Evolutionary conservation across 2,329 filamentous ascomycete genomes (phyloP).

Genomic region (Penicillium griseofulvum): DNA sequence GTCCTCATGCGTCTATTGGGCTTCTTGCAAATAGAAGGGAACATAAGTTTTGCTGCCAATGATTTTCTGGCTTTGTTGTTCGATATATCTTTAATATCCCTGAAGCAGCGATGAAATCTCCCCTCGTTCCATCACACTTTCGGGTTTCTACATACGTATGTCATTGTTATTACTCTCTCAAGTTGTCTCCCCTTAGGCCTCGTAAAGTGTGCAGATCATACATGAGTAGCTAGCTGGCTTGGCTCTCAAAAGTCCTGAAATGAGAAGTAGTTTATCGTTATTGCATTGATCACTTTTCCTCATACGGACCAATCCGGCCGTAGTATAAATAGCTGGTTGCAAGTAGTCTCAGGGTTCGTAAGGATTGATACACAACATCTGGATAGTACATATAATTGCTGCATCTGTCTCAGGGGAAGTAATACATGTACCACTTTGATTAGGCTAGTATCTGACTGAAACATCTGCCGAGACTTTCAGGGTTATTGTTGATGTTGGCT

Average conservation of each 20-base stretch:
- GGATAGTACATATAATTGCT: not conserved
- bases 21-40: slow-evolving; percentile 39
- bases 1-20: slow-evolving; percentile 26
- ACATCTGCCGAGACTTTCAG: not conserved
- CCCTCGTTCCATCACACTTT: slow-evolving; percentile 31
- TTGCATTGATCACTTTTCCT: not conserved
- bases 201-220: not conserved
- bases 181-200: not conserved
- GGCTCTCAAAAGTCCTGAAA: not conserved
- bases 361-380: not conserved
- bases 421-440: not conserved
- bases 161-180: slow-evolving; percentile 23
- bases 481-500: not conserved
- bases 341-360: not conserved
- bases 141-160: slow-evolving; percentile 13
- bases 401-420: not conserved
- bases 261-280: not conserved
- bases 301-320: not conserved
- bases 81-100: slow-evolving; percentile 44
- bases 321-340: not conserved
- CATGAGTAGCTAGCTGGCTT: not conserved
- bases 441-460: not conserved
- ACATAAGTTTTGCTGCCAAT: slow-evolving; percentile 38
- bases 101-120: slow-evolving; percentile 39
- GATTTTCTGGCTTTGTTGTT: slow-evolving; percentile 37